Percentiles rank a stretch among this genome's conserved stretches.
These are phyloP conservation scores for Populus tomentosa DNA, from an alignment of 441 rosid genomes.

Conservation along the genomic window DNA sequence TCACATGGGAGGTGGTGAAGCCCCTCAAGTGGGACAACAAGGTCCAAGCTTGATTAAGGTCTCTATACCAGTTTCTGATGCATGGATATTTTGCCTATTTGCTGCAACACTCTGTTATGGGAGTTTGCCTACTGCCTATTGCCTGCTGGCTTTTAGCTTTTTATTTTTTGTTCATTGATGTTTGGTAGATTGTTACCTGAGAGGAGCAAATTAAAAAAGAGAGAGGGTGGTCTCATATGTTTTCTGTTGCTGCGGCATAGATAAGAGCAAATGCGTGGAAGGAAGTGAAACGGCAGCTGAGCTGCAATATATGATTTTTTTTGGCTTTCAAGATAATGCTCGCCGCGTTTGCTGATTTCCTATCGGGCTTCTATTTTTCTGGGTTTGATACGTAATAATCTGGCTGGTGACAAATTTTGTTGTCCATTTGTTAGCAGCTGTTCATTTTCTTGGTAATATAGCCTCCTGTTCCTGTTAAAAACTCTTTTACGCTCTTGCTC, in stretches of 20 bases:
- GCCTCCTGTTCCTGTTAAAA: neutral
- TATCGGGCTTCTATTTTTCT: neutral
- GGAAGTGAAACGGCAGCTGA: neutral
- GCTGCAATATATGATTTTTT: neutral
- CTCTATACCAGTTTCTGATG: constrained; percentile 44
- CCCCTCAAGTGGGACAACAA: constrained; percentile 19
- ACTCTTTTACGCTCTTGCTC: too few species aligned
- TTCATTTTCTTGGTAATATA: too few species aligned
- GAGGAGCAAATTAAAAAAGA: neutral
- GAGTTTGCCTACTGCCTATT: neutral
- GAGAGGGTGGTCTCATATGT: neutral
- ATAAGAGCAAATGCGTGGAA: neutral
- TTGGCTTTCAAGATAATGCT: neutral
- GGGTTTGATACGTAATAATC: neutral
- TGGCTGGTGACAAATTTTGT: neutral
- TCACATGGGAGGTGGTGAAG: constrained; percentile 29
- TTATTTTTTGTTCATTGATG: neutral
- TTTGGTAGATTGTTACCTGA: neutral
- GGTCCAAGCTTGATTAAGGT: constrained; percentile 34
- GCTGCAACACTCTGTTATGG: constrained; percentile 28
- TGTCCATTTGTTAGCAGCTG: neutral
- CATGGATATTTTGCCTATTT: constrained; percentile 38
- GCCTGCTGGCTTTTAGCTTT: neutral
- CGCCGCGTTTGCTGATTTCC: neutral
- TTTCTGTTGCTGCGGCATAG: neutral